A percentile compares a stretch with the other conserved stretches of the same genome.
Evolutionary conservation across 768 basidiomycete genomes (phyloP).

Genomic region (Termitomyces sp.): DNA sequence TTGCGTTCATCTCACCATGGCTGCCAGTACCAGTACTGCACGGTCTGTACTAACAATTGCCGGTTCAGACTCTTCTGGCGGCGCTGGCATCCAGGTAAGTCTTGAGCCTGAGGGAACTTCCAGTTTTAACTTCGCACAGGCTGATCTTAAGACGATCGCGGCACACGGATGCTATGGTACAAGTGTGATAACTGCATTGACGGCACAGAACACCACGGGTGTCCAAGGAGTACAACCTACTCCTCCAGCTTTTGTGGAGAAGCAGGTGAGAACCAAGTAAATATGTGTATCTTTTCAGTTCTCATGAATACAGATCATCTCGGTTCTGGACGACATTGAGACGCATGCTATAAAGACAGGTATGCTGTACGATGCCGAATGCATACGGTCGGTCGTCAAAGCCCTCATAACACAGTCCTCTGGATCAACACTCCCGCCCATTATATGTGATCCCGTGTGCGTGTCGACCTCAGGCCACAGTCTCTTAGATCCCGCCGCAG

Average conservation of each 20-base stretch:
- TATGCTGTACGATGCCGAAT: slow-evolving; percentile 70
- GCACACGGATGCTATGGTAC: slow-evolving; percentile 76
- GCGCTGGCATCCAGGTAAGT: slow-evolving; percentile 83
- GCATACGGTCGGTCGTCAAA: slow-evolving; percentile 43
- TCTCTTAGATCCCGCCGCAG: slow-evolving; percentile 62
- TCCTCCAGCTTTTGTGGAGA: slow-evolving; percentile 63
- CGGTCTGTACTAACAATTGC: slow-evolving; percentile 61
- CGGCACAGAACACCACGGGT: slow-evolving; percentile 84
- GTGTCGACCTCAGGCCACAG: slow-evolving; percentile 87
- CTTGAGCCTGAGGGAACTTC: neutral
- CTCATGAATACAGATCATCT: slow-evolving; percentile 47
- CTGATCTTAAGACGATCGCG: slow-evolving; percentile 83
- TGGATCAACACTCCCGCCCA: slow-evolving; percentile 31
- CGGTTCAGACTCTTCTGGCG: slow-evolving; percentile 78
- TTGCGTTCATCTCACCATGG: neutral
- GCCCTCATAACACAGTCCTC: slow-evolving; percentile 41
- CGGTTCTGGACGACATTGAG: slow-evolving; percentile 68
- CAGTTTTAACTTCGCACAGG: slow-evolving; percentile 34
- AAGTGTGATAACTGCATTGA: slow-evolving; percentile 79
- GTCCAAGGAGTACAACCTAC: slow-evolving; percentile 70
- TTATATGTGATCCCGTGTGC: slow-evolving; percentile 88
- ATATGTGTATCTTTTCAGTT: neutral
- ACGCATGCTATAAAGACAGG: slow-evolving; percentile 81
- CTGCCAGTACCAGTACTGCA: neutral
- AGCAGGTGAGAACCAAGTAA: slow-evolving; percentile 50